Base-by-base conservation (phyloP, 2,329 filamentous ascomycete species). In the Apiospora aurea region DNA sequence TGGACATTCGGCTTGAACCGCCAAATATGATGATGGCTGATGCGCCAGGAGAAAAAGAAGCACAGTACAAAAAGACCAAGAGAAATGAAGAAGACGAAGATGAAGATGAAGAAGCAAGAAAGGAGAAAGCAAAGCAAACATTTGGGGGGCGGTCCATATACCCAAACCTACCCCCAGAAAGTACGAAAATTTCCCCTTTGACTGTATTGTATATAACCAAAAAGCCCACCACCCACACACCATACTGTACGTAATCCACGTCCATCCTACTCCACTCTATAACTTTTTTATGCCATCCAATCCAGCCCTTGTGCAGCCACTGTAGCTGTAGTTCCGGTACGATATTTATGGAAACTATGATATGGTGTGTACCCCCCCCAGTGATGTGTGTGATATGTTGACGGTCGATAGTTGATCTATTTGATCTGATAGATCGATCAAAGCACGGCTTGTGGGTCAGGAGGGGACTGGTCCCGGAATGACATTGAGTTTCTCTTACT, bases 151-250 rank as follows among this genome's bases (percentile, higher is more conserved):
- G 53, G 21, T 16, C 18, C 21, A 21, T 5, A 34, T 24, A 64
- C 57, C 29, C n/a, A 38, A 38, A 38, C 34, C 34, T 34, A n/a
- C 46, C 46, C 21, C 21, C 34, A 64, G 34, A 64, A 64, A n/a
- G 34, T 64, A 64, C n/a, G 57, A 64, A 64, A 49, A 21, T 64
- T 41, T 21, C 16, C 44, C 44, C 57, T 18, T 41, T 64, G 57
- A 38, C 29, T 64, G 57, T 64, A 64, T 64, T 61, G 8, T 49
- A 34, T 64, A 64, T 64, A 64, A 41, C 29, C 29, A 38, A 64
- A 64, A 64, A 64, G 34, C 34, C 18, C 57, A 41, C 57, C 29
- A 47, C 7, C 44, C 49, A n/a, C 49, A 26, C 49, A 34, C 57
- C 57, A 34, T 41, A 64, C 34, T 29, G 29, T 64, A 41, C 57